Percentiles rank a stretch among this genome's conserved stretches.
Conservation (phyloP, 2,329 filamentous ascomycete genomes). For the Nannizziopsis barbatae region DNA sequence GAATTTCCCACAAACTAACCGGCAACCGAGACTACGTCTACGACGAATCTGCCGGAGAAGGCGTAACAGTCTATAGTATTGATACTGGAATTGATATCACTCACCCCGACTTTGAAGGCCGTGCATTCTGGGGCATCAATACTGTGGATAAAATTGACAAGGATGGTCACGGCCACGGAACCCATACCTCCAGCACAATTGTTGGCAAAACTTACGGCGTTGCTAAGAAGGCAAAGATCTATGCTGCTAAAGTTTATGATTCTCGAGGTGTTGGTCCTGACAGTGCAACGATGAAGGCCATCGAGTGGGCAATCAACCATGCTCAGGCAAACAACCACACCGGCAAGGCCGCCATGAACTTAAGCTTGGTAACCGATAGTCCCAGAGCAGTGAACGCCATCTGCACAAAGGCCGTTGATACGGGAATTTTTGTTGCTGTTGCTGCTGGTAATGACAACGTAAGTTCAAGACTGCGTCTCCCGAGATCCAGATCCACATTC, state of each 20-base stretch:
- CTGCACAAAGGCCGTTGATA: constrained; percentile 26
- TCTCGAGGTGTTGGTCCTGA: constrained; percentile 37
- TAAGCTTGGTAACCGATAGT: constrained; percentile 28
- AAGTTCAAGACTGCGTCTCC: constrained; percentile 5
- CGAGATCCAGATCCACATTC: constrained; percentile 19
- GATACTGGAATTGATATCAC: constrained; percentile 30
- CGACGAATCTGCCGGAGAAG: constrained; percentile 27
- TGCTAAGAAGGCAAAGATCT: constrained; percentile 29
- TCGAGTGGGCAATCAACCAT: constrained; percentile 32
- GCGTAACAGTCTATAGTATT: constrained; percentile 28
- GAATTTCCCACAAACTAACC: constrained; percentile 23
- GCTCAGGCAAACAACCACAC: constrained; percentile 23
- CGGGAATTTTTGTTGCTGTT: constrained; percentile 34
- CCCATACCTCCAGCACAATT: constrained; percentile 31
- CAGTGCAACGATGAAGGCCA: constrained; percentile 40
- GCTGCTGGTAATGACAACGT: constrained; percentile 33
- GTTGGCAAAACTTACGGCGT: constrained; percentile 29
- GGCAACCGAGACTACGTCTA: constrained; percentile 26
- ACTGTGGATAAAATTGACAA: constrained; percentile 19
- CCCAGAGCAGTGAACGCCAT: constrained; percentile 31
- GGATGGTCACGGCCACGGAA: constrained; percentile 29
- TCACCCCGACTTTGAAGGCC: constrained; percentile 29
- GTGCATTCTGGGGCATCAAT: constrained; percentile 29
- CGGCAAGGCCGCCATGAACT: constrained; percentile 25
- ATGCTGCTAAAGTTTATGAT: constrained; percentile 42